These are phyloP conservation scores for Parathielavia appendiculata DNA, from an alignment of 495 filamentous ascomycete genomes.

Conservation along the genomic window DNA sequence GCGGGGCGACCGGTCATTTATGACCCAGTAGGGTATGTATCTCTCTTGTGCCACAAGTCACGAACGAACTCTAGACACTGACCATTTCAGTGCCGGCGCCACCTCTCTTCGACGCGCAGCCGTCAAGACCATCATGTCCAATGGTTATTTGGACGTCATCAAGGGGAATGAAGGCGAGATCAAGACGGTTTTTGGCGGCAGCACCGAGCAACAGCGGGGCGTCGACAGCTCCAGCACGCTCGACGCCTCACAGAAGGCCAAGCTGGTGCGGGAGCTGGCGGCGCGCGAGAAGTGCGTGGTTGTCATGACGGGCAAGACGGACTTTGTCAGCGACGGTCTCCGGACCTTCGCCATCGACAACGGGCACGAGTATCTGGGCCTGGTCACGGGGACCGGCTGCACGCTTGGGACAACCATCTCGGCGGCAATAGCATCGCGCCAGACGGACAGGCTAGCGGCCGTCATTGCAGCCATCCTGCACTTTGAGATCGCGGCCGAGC, in stretches of 20 bases:
- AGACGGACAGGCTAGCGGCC: conserved; percentile 60
- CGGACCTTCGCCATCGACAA: conserved; percentile 64
- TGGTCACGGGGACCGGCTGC: conserved; percentile 86
- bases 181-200: conserved; percentile 59
- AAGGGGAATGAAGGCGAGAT: conserved; percentile 97
- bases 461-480: conserved; percentile 63
- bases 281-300: conserved; percentile 63
- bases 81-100: conserved; percentile 57
- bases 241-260: conserved; percentile 45
- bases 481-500: conserved; percentile 83
- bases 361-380: conserved; percentile 70
- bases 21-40: conserved; percentile 73
- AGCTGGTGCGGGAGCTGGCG: conserved; percentile 61
- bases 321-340: conserved; percentile 73
- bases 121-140: conserved; percentile 64
- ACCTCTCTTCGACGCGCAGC: conserved; percentile 66
- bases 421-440: conserved; percentile 58
- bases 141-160: conserved; percentile 77
- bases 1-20: conserved; percentile 70
- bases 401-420: conserved; percentile 77
- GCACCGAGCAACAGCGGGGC: conserved; percentile 63
- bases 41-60: not conserved
- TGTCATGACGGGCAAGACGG: conserved; percentile 77
- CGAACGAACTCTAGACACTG: not conserved
- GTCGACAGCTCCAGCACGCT: conserved; percentile 74